phyloP scores from a whole-genome alignment of 805 yeast species.

The Zygosaccharomyces bailii region DNA sequence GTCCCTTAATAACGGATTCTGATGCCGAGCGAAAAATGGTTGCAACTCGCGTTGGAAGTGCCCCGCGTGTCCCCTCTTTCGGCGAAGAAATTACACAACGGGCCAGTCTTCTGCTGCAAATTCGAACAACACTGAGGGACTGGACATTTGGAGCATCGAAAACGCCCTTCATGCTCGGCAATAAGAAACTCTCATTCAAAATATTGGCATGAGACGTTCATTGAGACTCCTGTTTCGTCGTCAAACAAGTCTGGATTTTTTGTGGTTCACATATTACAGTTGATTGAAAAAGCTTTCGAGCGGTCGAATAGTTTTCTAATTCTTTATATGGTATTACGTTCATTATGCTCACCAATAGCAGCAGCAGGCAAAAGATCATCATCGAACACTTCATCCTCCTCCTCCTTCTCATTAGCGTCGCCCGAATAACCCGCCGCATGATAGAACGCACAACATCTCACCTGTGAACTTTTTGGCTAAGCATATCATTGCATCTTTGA shows the following conservation, averaged over 20 bases:
- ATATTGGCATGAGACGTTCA: too few relatives aligned
- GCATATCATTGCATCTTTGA: constrained; percentile 3
- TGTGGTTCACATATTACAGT: constrained; percentile 3
- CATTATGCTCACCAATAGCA: not conserved
- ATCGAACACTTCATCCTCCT: not conserved
- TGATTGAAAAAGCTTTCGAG: constrained; percentile 2
- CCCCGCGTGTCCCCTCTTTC: not conserved
- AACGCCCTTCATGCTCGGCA: not conserved
- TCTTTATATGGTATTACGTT: not conserved
- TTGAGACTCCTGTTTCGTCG: not conserved
- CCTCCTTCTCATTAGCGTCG: not conserved
- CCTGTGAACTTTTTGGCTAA: not conserved
- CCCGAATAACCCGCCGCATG: not conserved
- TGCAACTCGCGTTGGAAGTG: not conserved
- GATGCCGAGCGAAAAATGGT: not conserved
- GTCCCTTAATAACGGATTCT: not conserved
- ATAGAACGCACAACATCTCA: not conserved
- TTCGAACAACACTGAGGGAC: not conserved
- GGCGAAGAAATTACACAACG: not conserved
- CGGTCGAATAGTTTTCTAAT: constrained; percentile 2
- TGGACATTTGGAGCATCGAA: not conserved
- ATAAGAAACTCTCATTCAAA: too few relatives aligned
- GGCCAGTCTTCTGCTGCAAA: not conserved
- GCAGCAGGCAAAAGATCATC: not conserved
- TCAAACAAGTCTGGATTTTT: constrained; percentile 3